A percentile compares a stretch with the other conserved stretches of the same genome.
Evolutionary conservation across 179 eudicot species (phyloP).

Genomic region (Carnegiea gigantea): DNA sequence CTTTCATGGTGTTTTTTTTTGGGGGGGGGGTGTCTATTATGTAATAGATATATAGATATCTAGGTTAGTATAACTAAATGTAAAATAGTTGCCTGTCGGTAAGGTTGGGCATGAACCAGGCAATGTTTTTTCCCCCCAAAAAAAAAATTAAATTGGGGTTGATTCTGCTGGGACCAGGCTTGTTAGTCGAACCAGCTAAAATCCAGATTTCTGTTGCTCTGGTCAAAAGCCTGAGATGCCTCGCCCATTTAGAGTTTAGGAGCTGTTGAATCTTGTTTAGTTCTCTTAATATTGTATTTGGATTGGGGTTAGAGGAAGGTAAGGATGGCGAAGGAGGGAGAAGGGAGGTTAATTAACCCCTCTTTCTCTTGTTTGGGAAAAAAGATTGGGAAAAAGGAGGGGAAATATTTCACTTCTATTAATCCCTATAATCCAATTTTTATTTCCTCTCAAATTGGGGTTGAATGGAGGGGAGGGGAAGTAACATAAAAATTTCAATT

Average conservation of each 20-base stretch:
- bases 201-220: not conserved
- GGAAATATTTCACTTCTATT: too few relatives aligned
- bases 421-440: too few relatives aligned
- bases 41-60: conserved; percentile 1
- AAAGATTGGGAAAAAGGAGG: too few relatives aligned
- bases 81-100: not conserved
- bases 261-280: not conserved
- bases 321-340: too few relatives aligned
- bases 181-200: not conserved
- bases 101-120: not conserved
- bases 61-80: conserved; percentile 6
- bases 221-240: not conserved
- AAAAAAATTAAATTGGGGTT: not conserved
- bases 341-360: too few relatives aligned
- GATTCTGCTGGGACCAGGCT: not conserved
- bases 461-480: too few relatives aligned
- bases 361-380: too few relatives aligned
- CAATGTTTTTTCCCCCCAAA: not conserved
- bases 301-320: too few relatives aligned
- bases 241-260: not conserved
- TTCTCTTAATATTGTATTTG: not conserved
- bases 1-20: not conserved
- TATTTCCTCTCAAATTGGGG: too few relatives aligned
- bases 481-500: too few relatives aligned
- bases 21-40: not conserved